These are phyloP conservation scores for Rhodomyrtus psidioides DNA, from an alignment of 441 rosid genomes.

Conservation along the genomic window DNA sequence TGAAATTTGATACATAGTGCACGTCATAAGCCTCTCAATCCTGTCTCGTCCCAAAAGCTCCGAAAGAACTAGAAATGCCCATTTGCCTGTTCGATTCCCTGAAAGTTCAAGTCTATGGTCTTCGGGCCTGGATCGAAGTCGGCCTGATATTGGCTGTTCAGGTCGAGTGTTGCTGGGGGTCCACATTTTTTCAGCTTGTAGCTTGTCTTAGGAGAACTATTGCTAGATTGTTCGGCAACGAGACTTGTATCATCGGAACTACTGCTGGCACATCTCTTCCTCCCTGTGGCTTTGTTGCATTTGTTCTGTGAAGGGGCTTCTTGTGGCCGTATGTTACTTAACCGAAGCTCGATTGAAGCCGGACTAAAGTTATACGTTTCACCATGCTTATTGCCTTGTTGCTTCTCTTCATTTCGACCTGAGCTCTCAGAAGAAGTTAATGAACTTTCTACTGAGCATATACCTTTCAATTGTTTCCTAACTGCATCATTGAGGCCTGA, in stretches of 20 bases:
- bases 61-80: slow-evolving; percentile 7
- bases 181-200: slow-evolving; percentile 18
- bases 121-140: slow-evolving; percentile 28
- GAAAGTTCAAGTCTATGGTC: slow-evolving; percentile 41
- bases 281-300: slow-evolving; percentile 20
- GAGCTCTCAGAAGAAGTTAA: slow-evolving; percentile 83
- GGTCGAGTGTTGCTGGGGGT: slow-evolving; percentile 29
- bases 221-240: slow-evolving; percentile 31
- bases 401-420: slow-evolving; percentile 35
- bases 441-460: slow-evolving; percentile 78
- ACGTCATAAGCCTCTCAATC: slow-evolving; percentile 5
- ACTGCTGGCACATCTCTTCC: slow-evolving; percentile 38
- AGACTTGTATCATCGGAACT: slow-evolving; percentile 22
- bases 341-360: slow-evolving; percentile 40
- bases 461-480: slow-evolving; percentile 25
- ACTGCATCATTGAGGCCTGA: slow-evolving; percentile 25
- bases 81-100: slow-evolving; percentile 21
- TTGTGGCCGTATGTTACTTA: slow-evolving; percentile 46
- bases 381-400: slow-evolving; percentile 9
- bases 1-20: slow-evolving; percentile 17
- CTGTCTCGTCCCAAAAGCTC: slow-evolving; percentile 11
- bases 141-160: slow-evolving; percentile 39
- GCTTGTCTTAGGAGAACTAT: slow-evolving; percentile 17
- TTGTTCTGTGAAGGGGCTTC: slow-evolving; percentile 4
- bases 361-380: slow-evolving; percentile 7